These are phyloP conservation scores for Penicillium argentinense DNA, from an alignment of 495 filamentous ascomycete species.

Conservation along the genomic window DNA sequence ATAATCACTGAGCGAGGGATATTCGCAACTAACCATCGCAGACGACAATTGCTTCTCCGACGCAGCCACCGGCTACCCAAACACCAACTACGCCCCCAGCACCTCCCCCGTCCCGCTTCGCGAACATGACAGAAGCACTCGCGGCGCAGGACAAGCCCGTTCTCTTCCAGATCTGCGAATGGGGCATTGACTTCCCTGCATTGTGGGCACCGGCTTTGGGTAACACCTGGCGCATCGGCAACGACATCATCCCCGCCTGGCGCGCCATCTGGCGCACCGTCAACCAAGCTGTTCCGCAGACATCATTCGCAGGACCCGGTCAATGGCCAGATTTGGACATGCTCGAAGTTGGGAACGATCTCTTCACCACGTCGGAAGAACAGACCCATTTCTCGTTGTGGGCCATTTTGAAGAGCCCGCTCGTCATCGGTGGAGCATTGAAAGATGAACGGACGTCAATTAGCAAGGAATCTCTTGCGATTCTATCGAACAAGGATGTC, in stretches of 20 bases:
- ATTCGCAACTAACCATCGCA: conserved; percentile 3
- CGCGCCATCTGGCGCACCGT: conserved; percentile 49
- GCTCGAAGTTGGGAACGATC: conserved; percentile 47
- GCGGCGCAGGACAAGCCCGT: conserved; percentile 30
- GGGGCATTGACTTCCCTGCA: conserved; percentile 50
- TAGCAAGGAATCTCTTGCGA: conserved; percentile 27
- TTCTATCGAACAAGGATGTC: conserved; percentile 50
- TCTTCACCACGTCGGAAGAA: conserved; percentile 40
- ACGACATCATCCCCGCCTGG: conserved; percentile 56
- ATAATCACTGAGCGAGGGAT: not conserved
- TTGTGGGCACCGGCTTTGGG: conserved; percentile 49
- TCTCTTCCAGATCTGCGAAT: conserved; percentile 54
- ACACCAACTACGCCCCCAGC: conserved; percentile 40
- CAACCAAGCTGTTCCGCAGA: conserved; percentile 48
- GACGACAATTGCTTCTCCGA: conserved; percentile 55
- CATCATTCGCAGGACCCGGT: conserved; percentile 34
- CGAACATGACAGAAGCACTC: conserved; percentile 35
- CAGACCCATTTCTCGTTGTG: conserved; percentile 58
- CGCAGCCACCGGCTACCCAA: conserved; percentile 32
- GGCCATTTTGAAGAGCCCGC: conserved; percentile 56
- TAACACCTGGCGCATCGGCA: conserved; percentile 53
- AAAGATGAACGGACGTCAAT: conserved; percentile 33
- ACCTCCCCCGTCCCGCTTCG: conserved; percentile 30
- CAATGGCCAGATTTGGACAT: conserved; percentile 59
- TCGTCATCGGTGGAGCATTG: conserved; percentile 52